Base-by-base conservation (phyloP, 768 basidiomycete species). In the Kwoniella dendrophila region DNA sequence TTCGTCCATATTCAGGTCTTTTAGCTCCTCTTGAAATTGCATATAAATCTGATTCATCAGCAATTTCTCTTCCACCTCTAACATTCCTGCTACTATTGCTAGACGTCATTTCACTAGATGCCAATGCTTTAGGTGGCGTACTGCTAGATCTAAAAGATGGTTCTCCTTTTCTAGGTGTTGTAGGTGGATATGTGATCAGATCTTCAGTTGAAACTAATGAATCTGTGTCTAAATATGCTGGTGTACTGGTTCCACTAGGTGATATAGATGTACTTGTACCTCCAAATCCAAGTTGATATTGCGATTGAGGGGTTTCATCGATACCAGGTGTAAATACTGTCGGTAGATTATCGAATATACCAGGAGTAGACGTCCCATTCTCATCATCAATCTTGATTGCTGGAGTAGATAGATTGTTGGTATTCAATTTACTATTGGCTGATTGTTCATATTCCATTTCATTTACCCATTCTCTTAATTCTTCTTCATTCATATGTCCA, bases 41-140 rank as follows among this genome's bases (percentile, higher is more conserved):
- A 56, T 71, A 73, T 14, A 32, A 16, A 51, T 75, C 74, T 30
- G 74, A 69, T n/a, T 75, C 70, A 44, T 70, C 69, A 18, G 74
- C 74, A 24, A 67, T 57, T 38, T 70, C 66, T 38, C 74, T 61
- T 3, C 72, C 72, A n/a, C 67, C 62, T 34, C 34, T 41, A 20
- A n/a, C 43, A 24, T 22, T 45, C 4, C 50, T 56, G 12, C 47
- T 32, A 7, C n/a, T n/a, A n/a, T n/a, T n/a, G n/a, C n/a, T n/a
- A n/a, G 51, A 33, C 18, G 54, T 30, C 26, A 38, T 26, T 8
- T 56, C 54, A 11, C n/a, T 40, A 5, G 56, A 52, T 38, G 45
- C 27, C 33, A 47, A 41, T 29, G 16, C 48, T 58, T 44, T 33
- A 20, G 53, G 44, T 10, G 63, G 51, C 6, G n/a, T n/a, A n/a